These are phyloP conservation scores for Halophytophthora batemanensis DNA, from an alignment of 352 stramenopile genomes.

Conservation along the genomic window DNA sequence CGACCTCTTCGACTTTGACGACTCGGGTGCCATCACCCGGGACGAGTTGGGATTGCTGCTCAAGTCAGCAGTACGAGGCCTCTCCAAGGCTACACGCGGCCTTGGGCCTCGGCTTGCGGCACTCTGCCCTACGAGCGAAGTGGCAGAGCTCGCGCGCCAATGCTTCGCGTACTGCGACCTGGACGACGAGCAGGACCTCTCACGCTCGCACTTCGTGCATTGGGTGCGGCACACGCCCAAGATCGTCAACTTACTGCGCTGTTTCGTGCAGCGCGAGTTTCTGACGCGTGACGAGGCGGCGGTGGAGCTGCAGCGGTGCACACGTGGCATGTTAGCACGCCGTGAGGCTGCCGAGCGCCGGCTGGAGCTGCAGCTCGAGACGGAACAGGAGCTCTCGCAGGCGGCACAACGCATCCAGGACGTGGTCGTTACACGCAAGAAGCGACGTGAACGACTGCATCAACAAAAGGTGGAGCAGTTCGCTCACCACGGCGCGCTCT, in stretches of 20 bases:
- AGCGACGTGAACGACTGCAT: constrained; percentile 56
- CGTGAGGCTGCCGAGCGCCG: constrained; percentile 42
- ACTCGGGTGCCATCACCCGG: constrained; percentile 59
- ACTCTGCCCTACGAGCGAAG: constrained; percentile 61
- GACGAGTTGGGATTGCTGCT: constrained; percentile 74
- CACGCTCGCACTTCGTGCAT: constrained; percentile 43
- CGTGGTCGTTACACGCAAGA: constrained; percentile 57
- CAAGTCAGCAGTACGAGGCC: constrained; percentile 62
- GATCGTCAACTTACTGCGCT: constrained; percentile 65
- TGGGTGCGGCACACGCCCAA: constrained; percentile 75
- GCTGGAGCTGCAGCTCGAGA: constrained; percentile 50
- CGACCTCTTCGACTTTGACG: constrained; percentile 77
- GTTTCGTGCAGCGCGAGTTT: constrained; percentile 68
- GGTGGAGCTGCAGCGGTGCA: constrained; percentile 48
- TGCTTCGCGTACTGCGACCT: constrained; percentile 67
- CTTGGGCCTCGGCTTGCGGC: constrained; percentile 49
- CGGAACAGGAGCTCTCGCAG: constrained; percentile 51
- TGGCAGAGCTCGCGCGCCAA: constrained; percentile 51
- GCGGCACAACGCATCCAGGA: constrained; percentile 67
- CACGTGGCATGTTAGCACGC: constrained; percentile 51
- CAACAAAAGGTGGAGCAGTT: constrained; percentile 74
- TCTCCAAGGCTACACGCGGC: constrained; percentile 64
- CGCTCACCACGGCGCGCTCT: constrained; percentile 63
- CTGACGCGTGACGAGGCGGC: constrained; percentile 54
- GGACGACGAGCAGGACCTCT: constrained; percentile 62